Evolutionary conservation across 805 yeast species (phyloP), one percentile per base, ranked within the genome.

Genomic region (Lachancea waltii): DNA sequence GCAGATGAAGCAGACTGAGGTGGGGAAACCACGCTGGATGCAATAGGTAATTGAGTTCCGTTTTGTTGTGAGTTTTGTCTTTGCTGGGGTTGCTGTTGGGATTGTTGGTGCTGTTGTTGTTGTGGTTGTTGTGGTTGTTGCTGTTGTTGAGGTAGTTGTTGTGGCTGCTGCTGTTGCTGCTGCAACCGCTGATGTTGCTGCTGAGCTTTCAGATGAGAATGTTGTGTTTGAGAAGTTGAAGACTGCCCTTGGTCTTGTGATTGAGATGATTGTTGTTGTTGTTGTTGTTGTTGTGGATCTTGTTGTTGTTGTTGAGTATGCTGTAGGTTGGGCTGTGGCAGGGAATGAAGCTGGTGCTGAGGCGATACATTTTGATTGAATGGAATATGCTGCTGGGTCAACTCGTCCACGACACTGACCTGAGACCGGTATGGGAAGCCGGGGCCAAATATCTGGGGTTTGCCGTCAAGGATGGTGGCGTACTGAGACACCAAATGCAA

Each of bases 361-460:
- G 41, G 41, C 14, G 41, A 37, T 19, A 28, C 25, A 26, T 30
- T 36, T 26, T 19, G 49, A 25, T 38, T 33, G 36, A 46, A 36
- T 42, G 39, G 37, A 40, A 58, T 43, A 25, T 49, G 56, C 27
- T 58, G 58, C 32, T 53, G 50, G 4, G 55, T 48, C 19, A 42
- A 24, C 33, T 64, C 70, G 40, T 67, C 64, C 27, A 66, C 56
- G 14, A 65, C 43, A 43, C 72, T 77, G 33, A 71, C 66, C 18
- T 48, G 54, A 41, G 58, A 58, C 53, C 43, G 66, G 50, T 43
- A 62, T 44, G 64, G 72, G 41, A 51, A 66, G 18, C 62, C 61
- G 33, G 76, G 70, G 6, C 81, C 79, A 59, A 75, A 75, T 1
- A 74, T 28, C 11, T 58, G 49, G 54, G 66, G 40, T 53, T 68